Base-by-base conservation (phyloP, 2,329 filamentous ascomycete species). In the Venturia oleaginea region DNA sequence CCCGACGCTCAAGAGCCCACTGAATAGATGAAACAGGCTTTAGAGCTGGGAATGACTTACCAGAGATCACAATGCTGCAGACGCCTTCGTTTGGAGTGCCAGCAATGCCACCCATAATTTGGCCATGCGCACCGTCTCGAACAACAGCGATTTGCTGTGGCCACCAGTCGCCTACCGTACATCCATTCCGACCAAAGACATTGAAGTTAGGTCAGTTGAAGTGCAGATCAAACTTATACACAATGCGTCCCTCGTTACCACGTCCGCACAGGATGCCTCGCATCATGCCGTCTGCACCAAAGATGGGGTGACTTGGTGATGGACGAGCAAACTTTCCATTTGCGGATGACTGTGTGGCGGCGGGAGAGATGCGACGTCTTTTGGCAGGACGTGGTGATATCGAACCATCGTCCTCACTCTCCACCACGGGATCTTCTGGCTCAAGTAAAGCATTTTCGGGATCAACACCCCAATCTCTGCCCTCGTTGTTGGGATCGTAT, bases 81-180 rank as follows among this genome's bases (percentile, higher is more conserved):
- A 37, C 60, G 2, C 60, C 60, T 17, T 37, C 43, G 11, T 46
- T 42, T 15, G n/a, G 38, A n/a, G 38, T 51, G 6, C 40, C 43
- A 37, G 38, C 40, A 10, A 62, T 51, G 2, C 60, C 60, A 17
- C 38, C 60, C 32, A 30, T 24, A 24, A 19, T 48, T 5, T 22
- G n/a, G 3, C 60, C 60, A 24, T 62, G 60, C 4, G 60, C 60
- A 15, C 60, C 60, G 15, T 62, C 60, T 34, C 43, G 22, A 13
- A 46, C n/a, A 8, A 37, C 38, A 24, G 34, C 34, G 2, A 30
- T 34, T 30, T 62, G 60, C 22, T 37, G 37, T 17, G 60, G 60
- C 60, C 60, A 62, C 60, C 60, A 62, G 15, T 62, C 34, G 22
- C 60, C 60, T n/a, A 62, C 60, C 13, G 60, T 46, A 5, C 59